Conservation (phyloP, 169 alveolate species). For the Eimeria praecox region DNA sequence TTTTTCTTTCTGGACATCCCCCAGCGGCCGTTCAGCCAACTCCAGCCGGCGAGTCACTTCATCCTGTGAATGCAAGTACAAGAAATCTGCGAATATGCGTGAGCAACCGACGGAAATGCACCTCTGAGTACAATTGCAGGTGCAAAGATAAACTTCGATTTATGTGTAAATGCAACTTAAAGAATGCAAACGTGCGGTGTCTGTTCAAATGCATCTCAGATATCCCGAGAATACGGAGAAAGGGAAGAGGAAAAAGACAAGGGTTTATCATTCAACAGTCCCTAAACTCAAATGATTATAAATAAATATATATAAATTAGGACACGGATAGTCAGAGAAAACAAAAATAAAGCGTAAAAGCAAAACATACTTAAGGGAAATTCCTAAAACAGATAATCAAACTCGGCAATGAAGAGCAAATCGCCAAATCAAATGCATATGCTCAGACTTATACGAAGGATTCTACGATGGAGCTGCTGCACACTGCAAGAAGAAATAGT, state of each 20-base stretch:
- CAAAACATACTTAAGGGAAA: neutral
- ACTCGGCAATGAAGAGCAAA: neutral
- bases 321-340: too few species aligned
- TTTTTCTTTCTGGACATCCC: constrained; percentile 59
- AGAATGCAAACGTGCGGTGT: neutral
- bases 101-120: neutral
- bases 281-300: neutral
- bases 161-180: neutral
- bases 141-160: neutral
- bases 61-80: constrained; percentile 54
- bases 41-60: constrained; percentile 81
- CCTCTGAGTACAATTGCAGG: neutral
- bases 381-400: too few species aligned
- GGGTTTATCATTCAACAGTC: neutral
- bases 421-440: neutral
- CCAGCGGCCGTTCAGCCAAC: constrained; percentile 80
- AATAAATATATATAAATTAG: too few species aligned
- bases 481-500: neutral
- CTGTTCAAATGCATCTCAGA: neutral
- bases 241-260: neutral
- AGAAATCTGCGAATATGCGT: neutral
- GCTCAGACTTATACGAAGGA: neutral
- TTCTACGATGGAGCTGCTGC: neutral
- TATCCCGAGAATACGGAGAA: neutral
- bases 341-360: neutral